phyloP scores from a whole-genome alignment of 1,284 basidiomycete species.

The Ceratobasidium sp. region DNA sequence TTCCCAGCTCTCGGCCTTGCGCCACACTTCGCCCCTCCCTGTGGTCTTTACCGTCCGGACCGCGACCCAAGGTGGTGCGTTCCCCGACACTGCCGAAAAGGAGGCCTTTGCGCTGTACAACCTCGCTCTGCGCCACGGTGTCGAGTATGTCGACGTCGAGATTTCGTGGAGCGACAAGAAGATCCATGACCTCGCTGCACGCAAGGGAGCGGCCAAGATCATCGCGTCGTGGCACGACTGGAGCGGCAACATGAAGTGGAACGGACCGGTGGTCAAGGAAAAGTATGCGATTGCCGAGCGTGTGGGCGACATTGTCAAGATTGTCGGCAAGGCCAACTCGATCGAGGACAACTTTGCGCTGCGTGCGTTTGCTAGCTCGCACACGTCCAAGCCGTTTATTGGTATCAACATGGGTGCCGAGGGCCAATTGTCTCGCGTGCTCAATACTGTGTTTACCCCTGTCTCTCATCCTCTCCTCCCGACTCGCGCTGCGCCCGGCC shows the following conservation, averaged over 20 bases:
- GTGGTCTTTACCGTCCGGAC: slow-evolving; percentile 94
- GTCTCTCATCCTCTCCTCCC: slow-evolving; percentile 89
- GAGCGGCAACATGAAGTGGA: slow-evolving; percentile 87
- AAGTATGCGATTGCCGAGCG: slow-evolving; percentile 71
- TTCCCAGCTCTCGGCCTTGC: slow-evolving; percentile 81
- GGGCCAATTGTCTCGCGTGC: slow-evolving; percentile 89
- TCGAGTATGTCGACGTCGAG: slow-evolving; percentile 95
- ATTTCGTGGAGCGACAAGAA: slow-evolving; percentile 72
- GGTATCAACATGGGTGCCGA: slow-evolving; percentile 93
- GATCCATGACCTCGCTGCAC: slow-evolving; percentile 65
- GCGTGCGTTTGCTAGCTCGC: slow-evolving; percentile 66
- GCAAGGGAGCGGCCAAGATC: slow-evolving; percentile 78
- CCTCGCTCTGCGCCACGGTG: slow-evolving; percentile 81
- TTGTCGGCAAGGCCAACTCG: slow-evolving; percentile 83
- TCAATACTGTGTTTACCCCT: slow-evolving; percentile 87
- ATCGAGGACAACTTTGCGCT: slow-evolving; percentile 84
- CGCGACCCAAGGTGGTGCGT: slow-evolving; percentile 87
- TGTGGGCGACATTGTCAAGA: slow-evolving; percentile 90
- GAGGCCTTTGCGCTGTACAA: slow-evolving; percentile 82
- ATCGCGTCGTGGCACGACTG: slow-evolving; percentile 97
- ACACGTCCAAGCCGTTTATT: slow-evolving; percentile 77
- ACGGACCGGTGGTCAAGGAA: slow-evolving; percentile 67
- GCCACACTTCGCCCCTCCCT: slow-evolving; percentile 80
- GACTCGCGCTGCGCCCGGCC: slow-evolving; percentile 87
- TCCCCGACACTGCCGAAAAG: slow-evolving; percentile 79